Base-by-base conservation (phyloP, 345 rosid species). In the Psidium friedrichsthalianum region DNA sequence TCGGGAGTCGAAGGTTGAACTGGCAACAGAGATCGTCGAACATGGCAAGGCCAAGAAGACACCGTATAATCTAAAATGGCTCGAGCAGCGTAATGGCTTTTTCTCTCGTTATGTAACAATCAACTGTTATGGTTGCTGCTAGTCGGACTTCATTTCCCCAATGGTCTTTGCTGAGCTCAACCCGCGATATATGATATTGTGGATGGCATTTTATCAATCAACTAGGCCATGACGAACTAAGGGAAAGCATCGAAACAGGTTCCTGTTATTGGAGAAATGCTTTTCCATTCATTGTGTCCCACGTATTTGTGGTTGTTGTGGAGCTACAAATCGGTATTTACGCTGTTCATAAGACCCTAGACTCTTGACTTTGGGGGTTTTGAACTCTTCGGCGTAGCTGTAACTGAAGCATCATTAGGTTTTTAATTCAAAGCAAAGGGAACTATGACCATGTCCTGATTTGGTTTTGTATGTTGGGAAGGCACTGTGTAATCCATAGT, bases 21-120 rank as follows among this genome's bases (percentile, higher is more conserved):
- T 83, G 74, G 93, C 91, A 25, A 82, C 56, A 86, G 69, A 87
- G 87, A 84, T 91, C 36, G 90, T 88, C 55, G 74, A 87, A 29
- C 86, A 86, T 21, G 83, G 85, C 20, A 88, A 87, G 6, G 57
- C 69, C 51, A 85, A 74, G 42, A 76, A 51, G 84, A 83, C 3
- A 29, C 52, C 56, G 7, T 87, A 84, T 51, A 82, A 87, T 55
- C 54, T 90, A 47, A 84, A 59, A 52, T 84, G 82, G 87, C 90
- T 56, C 16, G 9, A 51, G 49, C 16, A 51, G 84, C 8, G 15
- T 52, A 40, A 82, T 69, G 25, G 13, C 42, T 69, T 69, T 69
- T 36, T 36, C 0, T 69, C 6, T 11, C 25, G 21, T 36, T 4
- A 69, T 69, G 80, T 18, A 69, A 40, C 80, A 69, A 69, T 69